These are phyloP conservation scores for Fusarium bulbicola DNA, from an alignment of 2,329 filamentous ascomycete genomes.

Conservation along the genomic window DNA sequence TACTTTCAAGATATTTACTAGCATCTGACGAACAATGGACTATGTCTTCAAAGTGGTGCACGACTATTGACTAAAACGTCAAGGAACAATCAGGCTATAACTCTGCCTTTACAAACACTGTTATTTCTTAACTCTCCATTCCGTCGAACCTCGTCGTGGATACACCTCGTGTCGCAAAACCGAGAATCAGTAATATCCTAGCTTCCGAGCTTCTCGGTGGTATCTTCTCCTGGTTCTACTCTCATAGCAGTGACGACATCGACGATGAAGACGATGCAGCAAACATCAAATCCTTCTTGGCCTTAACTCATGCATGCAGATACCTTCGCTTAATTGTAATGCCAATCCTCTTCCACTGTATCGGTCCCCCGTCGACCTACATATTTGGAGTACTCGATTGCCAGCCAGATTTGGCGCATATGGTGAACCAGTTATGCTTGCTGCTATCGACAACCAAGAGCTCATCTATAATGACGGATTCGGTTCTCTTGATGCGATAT, in stretches of 20 bases:
- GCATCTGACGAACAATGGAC: rapidly evolving
- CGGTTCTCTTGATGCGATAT: background rate
- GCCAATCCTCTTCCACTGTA: rapidly evolving
- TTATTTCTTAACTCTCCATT: background rate
- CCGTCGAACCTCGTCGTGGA: rapidly evolving
- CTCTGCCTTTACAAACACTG: too few species aligned
- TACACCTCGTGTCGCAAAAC: rapidly evolving
- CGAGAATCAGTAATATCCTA: rapidly evolving
- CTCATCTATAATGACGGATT: background rate
- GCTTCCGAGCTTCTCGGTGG: rapidly evolving
- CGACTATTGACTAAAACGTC: rapidly evolving
- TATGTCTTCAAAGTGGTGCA: too few species aligned
- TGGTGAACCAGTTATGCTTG: background rate
- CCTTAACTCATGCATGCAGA: too few species aligned
- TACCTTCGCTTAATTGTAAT: rapidly evolving
- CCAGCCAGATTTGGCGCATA: background rate
- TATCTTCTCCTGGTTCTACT: background rate
- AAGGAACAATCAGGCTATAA: rapidly evolving
- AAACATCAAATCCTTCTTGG: background rate
- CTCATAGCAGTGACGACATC: background rate
- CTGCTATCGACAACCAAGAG: rapidly evolving
- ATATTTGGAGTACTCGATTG: rapidly evolving
- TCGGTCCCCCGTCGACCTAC: too few species aligned
- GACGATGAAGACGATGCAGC: background rate
- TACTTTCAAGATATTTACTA: rapidly evolving